Evolutionary conservation across 139 green algal genomes (phyloP).

Genomic region (Tetraselmis chui): DNA sequence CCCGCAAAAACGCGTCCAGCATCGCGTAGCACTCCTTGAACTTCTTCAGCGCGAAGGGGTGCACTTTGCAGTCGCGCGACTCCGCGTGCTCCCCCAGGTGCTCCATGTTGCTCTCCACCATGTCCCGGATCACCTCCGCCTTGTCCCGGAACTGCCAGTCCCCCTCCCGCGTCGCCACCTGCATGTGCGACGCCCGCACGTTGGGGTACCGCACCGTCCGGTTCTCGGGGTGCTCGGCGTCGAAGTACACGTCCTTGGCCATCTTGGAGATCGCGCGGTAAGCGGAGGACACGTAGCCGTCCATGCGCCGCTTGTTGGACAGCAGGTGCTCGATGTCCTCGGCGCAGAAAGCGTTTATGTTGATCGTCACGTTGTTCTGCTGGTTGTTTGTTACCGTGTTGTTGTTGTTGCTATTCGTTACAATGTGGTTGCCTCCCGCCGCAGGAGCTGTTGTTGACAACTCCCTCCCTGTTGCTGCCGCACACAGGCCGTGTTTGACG

Average conservation of each 20-base stretch:
- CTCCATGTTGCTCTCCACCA: neutral
- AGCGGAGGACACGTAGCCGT: neutral
- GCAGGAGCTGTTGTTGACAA: neutral
- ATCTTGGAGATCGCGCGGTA: neutral
- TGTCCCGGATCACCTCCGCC: neutral
- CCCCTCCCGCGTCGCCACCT: neutral
- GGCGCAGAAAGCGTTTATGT: neutral
- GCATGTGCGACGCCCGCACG: neutral
- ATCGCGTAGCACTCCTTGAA: neutral
- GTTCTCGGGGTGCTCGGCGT: neutral
- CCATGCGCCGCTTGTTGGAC: neutral
- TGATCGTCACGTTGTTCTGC: neutral
- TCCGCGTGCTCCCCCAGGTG: neutral
- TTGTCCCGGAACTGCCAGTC: neutral
- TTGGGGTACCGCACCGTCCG: neutral
- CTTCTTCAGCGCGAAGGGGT: neutral
- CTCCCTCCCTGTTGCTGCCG: too few relatives aligned
- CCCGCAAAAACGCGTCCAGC: neutral
- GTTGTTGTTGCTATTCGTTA: neutral
- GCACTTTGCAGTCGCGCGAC: neutral
- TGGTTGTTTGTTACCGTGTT: neutral
- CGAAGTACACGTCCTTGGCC: neutral
- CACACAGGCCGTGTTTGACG: neutral
- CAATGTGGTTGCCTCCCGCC: neutral
- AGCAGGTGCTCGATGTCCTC: neutral